Conservation (phyloP, 2,329 filamentous ascomycete genomes). For the Hypoxylon sp. region DNA sequence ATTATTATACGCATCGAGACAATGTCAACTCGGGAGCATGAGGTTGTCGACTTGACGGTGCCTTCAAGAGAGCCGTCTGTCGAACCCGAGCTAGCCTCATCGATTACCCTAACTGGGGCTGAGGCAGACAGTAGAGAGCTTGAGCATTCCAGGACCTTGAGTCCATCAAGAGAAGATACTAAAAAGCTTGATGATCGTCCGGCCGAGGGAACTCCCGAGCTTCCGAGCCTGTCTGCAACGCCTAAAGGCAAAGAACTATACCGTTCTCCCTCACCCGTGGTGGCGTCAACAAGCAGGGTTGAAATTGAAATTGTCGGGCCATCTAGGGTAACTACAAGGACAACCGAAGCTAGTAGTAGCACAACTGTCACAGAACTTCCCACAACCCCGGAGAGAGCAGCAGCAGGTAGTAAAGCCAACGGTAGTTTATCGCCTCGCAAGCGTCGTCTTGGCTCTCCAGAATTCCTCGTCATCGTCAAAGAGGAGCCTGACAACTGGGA, state of each 20-base stretch:
- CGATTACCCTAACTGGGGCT: background rate
- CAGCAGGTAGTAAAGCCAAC: background rate
- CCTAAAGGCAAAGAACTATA: slow-evolving; percentile 19
- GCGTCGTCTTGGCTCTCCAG: slow-evolving; percentile 12
- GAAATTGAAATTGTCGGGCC: background rate
- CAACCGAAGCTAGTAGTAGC: slow-evolving; percentile 4
- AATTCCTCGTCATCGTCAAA: slow-evolving; percentile 9
- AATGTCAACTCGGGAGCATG: slow-evolving; percentile 4
- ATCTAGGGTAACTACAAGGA: background rate
- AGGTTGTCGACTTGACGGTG: slow-evolving; percentile 25
- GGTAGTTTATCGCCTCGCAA: slow-evolving; percentile 1
- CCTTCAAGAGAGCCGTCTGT: slow-evolving; percentile 12
- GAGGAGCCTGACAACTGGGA: slow-evolving; percentile 11
- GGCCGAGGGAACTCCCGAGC: slow-evolving; percentile 2
- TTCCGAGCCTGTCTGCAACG: slow-evolving; percentile 8
- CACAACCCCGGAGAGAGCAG: slow-evolving; percentile 6
- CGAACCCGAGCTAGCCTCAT: background rate
- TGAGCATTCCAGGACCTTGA: slow-evolving; percentile 13
- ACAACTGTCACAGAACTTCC: slow-evolving; percentile 2
- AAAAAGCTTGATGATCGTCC: background rate
- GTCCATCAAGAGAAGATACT: slow-evolving; percentile 5
- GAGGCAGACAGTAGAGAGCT: background rate
- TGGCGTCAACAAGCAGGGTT: background rate
- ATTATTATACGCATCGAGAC: slow-evolving; percentile 23
- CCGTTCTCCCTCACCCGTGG: background rate